These are phyloP conservation scores for Rhizophora apiculata DNA, from an alignment of 345 rosid species.

Conservation along the genomic window DNA sequence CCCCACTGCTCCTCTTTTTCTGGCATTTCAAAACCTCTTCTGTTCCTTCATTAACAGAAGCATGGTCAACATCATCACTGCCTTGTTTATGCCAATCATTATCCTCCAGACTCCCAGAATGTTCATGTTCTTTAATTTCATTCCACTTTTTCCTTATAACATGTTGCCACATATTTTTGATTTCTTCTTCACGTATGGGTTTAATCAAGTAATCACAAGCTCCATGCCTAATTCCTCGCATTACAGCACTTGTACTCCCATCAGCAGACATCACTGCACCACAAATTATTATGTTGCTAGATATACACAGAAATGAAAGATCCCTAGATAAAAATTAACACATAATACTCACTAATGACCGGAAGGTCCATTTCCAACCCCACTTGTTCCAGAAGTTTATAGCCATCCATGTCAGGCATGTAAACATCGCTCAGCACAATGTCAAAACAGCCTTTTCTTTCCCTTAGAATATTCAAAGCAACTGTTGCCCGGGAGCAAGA, in stretches of 20 bases:
- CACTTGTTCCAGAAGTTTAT: constrained; percentile 73
- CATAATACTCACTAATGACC: constrained; percentile 61
- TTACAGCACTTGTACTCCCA: constrained; percentile 67
- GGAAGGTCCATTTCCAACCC: constrained; percentile 98
- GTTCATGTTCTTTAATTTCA: constrained; percentile 44
- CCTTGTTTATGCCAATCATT: constrained; percentile 40
- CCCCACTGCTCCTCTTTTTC: constrained; percentile 46
- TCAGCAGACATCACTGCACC: constrained; percentile 85
- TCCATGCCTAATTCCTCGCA: constrained; percentile 77
- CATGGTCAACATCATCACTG: constrained; percentile 47
- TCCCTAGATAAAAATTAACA: neutral
- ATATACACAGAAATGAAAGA: constrained; percentile 8
- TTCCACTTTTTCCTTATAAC: constrained; percentile 63
- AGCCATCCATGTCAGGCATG: constrained; percentile 92
- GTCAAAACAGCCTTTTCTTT: constrained; percentile 63
- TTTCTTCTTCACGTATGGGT: constrained; percentile 72
- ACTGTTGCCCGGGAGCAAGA: constrained; percentile 59
- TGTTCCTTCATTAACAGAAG: constrained; percentile 46
- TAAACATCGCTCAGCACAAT: constrained; percentile 75
- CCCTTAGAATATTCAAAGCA: constrained; percentile 61
- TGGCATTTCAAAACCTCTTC: constrained; percentile 50
- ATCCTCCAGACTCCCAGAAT: constrained; percentile 52
- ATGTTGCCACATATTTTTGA: constrained; percentile 89
- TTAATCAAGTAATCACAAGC: constrained; percentile 85
- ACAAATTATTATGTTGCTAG: constrained; percentile 14